Conservation (phyloP, 768 basidiomycete genomes). For the Mrakia hoshinonis region DNA sequence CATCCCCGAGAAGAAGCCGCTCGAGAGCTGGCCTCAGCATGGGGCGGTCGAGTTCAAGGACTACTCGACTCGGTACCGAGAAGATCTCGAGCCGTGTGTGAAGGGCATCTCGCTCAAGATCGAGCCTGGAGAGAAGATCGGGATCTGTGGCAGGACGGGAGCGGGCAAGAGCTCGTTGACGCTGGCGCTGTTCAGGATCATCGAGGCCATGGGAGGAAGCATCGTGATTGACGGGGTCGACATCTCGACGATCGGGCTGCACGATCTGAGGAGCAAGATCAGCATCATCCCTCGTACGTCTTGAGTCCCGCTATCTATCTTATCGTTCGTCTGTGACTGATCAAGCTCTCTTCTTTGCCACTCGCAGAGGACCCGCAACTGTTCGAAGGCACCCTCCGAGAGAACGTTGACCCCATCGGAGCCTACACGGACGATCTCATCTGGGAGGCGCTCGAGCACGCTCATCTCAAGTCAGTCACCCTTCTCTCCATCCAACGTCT, state of each 20-base stretch:
- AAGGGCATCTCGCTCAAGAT: constrained; percentile 39
- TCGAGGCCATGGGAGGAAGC: constrained; percentile 30
- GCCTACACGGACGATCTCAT: constrained; percentile 67
- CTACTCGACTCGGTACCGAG: constrained; percentile 40
- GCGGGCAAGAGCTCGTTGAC: constrained; percentile 41
- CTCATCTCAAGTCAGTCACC: constrained; percentile 40
- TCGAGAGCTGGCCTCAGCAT: constrained; percentile 32
- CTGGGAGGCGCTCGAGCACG: constrained; percentile 74
- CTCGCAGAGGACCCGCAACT: constrained; percentile 46
- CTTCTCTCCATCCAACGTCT: constrained; percentile 23
- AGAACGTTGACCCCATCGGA: constrained; percentile 29
- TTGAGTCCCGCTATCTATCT: background rate
- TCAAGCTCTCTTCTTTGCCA: background rate
- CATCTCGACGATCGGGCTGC: constrained; percentile 36
- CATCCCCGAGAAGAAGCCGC: constrained; percentile 37
- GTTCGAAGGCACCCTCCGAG: constrained; percentile 38
- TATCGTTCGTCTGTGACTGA: background rate
- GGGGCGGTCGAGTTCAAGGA: constrained; percentile 38
- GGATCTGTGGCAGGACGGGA: constrained; percentile 32
- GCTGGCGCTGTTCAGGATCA: constrained; percentile 40
- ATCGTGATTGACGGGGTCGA: constrained; percentile 27
- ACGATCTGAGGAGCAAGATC: constrained; percentile 44
- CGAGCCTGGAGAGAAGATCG: constrained; percentile 39
- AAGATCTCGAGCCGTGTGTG: constrained; percentile 39
- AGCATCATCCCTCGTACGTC: constrained; percentile 65